A percentile compares a stretch with the other conserved stretches of the same genome.
These are phyloP conservation scores for Aspergillus pseudoglaucus DNA, from an alignment of 2,329 filamentous ascomycete species.

Conservation along the genomic window DNA sequence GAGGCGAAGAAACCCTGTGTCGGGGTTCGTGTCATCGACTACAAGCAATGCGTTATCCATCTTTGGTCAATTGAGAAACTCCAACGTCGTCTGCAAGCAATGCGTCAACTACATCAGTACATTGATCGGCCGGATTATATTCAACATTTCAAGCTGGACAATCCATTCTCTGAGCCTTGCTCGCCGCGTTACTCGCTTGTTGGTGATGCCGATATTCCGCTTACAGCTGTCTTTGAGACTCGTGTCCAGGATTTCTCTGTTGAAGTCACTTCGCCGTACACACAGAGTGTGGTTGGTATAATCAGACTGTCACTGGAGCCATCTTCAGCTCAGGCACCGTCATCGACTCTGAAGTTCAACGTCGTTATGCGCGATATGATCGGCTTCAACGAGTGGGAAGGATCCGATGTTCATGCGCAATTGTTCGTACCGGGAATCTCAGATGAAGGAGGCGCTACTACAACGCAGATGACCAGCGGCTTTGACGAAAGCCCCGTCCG, in stretches of 20 bases:
- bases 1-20: conserved; percentile 82
- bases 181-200: conserved; percentile 90
- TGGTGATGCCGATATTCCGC: conserved; percentile 85
- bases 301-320: conserved; percentile 87
- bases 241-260: conserved; percentile 89
- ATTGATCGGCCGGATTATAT: conserved; percentile 91
- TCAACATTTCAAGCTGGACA: conserved; percentile 84
- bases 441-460: conserved; percentile 85
- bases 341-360: conserved; percentile 93
- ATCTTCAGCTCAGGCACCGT: conserved; percentile 84
- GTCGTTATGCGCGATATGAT: conserved; percentile 96
- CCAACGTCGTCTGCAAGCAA: conserved; percentile 75
- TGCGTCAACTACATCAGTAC: conserved; percentile 97
- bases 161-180: conserved; percentile 85
- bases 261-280: conserved; percentile 88
- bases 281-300: conserved; percentile 81
- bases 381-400: conserved; percentile 91
- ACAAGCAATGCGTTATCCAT: conserved; percentile 75
- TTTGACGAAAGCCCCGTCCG: conserved; percentile 90
- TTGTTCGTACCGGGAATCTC: conserved; percentile 91
- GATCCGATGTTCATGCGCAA: conserved; percentile 90
- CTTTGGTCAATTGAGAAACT: conserved; percentile 95
- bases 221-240: conserved; percentile 89
- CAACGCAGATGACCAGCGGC: conserved; percentile 85
- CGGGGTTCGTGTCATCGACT: conserved; percentile 84